phyloP scores from a whole-genome alignment of 176 grass and related monocot species.

The Juncus effusus region DNA sequence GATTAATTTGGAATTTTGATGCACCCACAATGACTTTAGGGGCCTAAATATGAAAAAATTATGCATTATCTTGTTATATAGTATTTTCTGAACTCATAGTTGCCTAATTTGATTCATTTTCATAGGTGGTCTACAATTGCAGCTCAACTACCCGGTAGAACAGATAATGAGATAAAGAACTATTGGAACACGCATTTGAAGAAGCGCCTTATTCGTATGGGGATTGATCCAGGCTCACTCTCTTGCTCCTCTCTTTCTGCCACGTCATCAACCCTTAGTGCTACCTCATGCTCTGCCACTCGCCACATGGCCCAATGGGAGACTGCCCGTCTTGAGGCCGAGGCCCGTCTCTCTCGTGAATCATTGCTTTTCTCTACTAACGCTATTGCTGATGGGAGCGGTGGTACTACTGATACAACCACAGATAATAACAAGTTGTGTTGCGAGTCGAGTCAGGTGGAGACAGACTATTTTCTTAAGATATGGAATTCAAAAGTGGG shows the following conservation, averaged over 20 bases:
- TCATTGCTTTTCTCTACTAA: slow-evolving; percentile 50
- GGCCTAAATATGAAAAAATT: neutral
- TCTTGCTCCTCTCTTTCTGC: slow-evolving; percentile 2
- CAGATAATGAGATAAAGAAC: slow-evolving; percentile 98
- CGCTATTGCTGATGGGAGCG: slow-evolving; percentile 19
- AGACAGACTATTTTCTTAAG: slow-evolving; percentile 69
- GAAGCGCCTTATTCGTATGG: slow-evolving; percentile 61
- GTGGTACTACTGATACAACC: slow-evolving; percentile 24
- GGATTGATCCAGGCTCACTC: slow-evolving; percentile 28
- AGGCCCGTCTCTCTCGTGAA: slow-evolving; percentile 69
- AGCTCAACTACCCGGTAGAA: slow-evolving; percentile 82
- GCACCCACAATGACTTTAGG: neutral
- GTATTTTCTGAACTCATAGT: neutral
- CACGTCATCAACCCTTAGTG: slow-evolving; percentile 17
- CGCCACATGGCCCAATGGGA: slow-evolving; percentile 95
- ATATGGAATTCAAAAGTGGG: slow-evolving; percentile 94
- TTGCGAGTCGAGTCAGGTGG: neutral
- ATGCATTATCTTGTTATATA: neutral
- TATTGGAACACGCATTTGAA: slow-evolving; percentile 98
- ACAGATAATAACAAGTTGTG: slow-evolving; percentile 21
- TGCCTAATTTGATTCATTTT: neutral
- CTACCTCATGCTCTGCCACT: slow-evolving; percentile 39
- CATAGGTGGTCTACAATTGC: slow-evolving; percentile 94
- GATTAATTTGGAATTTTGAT: too few species aligned
- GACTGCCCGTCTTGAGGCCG: slow-evolving; percentile 72